Evolutionary conservation across 176 grass and related monocot species (phyloP), one percentile per base, ranked within the genome.

Genomic region (Phragmites australis): DNA sequence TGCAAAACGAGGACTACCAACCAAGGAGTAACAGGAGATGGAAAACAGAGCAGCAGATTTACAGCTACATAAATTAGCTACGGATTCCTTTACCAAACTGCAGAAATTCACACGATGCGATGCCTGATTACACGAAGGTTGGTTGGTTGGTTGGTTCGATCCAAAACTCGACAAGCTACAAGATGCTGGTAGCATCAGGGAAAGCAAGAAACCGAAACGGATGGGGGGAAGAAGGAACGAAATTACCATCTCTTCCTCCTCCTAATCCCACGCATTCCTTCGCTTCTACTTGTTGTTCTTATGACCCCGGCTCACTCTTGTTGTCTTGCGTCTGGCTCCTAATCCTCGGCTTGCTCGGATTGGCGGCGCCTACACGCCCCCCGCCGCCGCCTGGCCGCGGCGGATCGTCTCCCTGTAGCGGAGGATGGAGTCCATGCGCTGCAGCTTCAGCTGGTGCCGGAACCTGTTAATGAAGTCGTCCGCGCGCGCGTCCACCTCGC

Each of bases 401-500:
- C 41, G 83, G 77, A 94, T 54, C 41, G 57, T 88, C 62, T 98
- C 92, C 78, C 86, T 70, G 83, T 98, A 85, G 81, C 88, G 80
- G 18, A 88, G 54, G 81, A 93, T 88, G 70, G 96, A 98, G 64
- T 95, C 74, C n/a, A 98, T 76, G 64, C 96, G 92, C 87, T 98
- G 96, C 32, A 98, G 86, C 90, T 85, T 89, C 61, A 98, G 82
- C 81, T 98, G 84, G 39, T 91, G 84, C 34, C 17, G 90, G 87
- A 98, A 98, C 18, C 63, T 89, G 84, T 91, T 93, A 64, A 98
- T 98, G 90, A 98, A 98, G 77, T 89, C 88, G 74, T 98, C 92
- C 8, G 96, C 96, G 53, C 77, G 79, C 12, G 88, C 90, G 85
- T 95, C 93, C 49, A 95, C 96, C 86, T 83, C 88, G 76, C 39